Evolutionary conservation across 148 eudicot species (phyloP), one percentile per base, ranked within the genome.

Genomic region (Polygonum maritimum): DNA sequence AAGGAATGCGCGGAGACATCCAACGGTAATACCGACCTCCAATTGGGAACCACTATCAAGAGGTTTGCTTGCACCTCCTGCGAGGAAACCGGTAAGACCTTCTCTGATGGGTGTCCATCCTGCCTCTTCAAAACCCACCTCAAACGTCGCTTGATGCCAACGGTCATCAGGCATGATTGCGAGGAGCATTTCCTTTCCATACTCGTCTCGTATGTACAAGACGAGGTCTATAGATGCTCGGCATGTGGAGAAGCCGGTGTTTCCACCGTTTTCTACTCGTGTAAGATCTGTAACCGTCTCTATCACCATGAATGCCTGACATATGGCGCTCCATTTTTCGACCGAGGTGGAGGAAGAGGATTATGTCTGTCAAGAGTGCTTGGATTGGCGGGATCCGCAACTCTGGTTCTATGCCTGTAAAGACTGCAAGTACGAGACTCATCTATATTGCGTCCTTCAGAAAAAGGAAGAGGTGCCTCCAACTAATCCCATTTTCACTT

Each of bases 181-280:
- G 69, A 62, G 38, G 67, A 60, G 67, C 67, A 60, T 60, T 60
- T 60, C 67, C 36, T 60, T 10, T 60, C 67, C 1, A 60, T 60
- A 21, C 22, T 60, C 2, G 2, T 60, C 4, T 21, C 67, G 19
- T 36, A 35, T 0, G 14, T 10, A n/a, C 12, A 5, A 21, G 38
- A 60, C 13, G 67, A 26, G 38, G 67, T 60, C 9, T 60, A 26
- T 9, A 8, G 36, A 7, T 60, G 67, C 11, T 2, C 67, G 26
- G 31, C 62, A 5, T 55, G 62, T 12, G 62, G 62, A 55, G 12
- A 13, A 48, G 52, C 52, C 3, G 52, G 18, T 12, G 62, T 19
- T 7, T 55, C 62, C 12, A 54, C 60, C 21, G 7, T 16, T 18
- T 54, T 54, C 60, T 54, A 54, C 22, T 54, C 60, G 19, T 60